Percentiles rank a stretch among this genome's conserved stretches.
Evolutionary conservation across 2,329 filamentous ascomycete genomes (phyloP).

Genomic region (Ophiosphaerella herpotricha): DNA sequence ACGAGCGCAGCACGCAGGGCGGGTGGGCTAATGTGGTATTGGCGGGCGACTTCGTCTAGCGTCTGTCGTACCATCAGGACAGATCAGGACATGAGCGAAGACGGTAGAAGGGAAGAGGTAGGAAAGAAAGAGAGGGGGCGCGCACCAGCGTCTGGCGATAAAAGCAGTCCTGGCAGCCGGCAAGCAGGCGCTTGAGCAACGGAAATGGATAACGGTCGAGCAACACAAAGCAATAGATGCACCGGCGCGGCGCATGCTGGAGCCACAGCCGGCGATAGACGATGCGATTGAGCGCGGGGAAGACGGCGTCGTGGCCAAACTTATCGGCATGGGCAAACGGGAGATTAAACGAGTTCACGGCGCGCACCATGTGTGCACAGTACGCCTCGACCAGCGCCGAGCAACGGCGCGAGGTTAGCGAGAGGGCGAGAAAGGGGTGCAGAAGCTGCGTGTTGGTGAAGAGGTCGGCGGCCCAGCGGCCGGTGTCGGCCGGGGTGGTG

Average conservation of each 20-base stretch:
- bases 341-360: slow-evolving; percentile 37
- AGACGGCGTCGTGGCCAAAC: slow-evolving; percentile 22
- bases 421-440: slow-evolving; percentile 36
- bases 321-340: slow-evolving; percentile 29
- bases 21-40: slow-evolving; percentile 32
- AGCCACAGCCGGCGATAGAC: slow-evolving; percentile 40
- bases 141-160: slow-evolving; percentile 34
- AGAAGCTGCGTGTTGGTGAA: slow-evolving; percentile 27
- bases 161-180: slow-evolving; percentile 35
- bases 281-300: slow-evolving; percentile 32
- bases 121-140: neutral
- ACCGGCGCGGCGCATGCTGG: slow-evolving; percentile 32
- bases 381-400: slow-evolving; percentile 29
- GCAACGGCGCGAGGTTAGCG: slow-evolving; percentile 28
- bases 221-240: slow-evolving; percentile 30
- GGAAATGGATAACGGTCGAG: slow-evolving; percentile 34
- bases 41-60: slow-evolving; percentile 31
- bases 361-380: slow-evolving; percentile 30
- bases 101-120: too few relatives aligned
- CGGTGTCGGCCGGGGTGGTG: slow-evolving; percentile 24
- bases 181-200: slow-evolving; percentile 19
- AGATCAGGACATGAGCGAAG: too few relatives aligned
- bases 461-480: slow-evolving; percentile 34
- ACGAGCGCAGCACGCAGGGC: slow-evolving; percentile 15
- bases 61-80: slow-evolving; percentile 11